Evolutionary conservation across 208 protist species (phyloP), one percentile per base, ranked within the genome.

Genomic region (Naegleria fowleri): DNA sequence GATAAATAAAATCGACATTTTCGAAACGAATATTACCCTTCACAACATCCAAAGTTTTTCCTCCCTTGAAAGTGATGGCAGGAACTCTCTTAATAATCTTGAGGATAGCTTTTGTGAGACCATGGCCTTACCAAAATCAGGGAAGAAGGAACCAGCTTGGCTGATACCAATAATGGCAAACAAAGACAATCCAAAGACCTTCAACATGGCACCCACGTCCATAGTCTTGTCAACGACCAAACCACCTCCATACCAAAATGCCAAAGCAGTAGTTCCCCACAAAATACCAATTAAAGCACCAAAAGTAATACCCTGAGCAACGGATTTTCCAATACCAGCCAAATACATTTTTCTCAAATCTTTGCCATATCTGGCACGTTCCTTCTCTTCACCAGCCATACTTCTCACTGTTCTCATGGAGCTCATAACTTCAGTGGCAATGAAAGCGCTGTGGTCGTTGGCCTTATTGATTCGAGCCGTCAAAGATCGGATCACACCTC

Each of bases 21-120:
- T 55, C 48, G 19, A 90, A 75, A 55, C 94, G 92, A 91, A 95
- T 94, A 91, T 97, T 40, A 19, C 90, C 88, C 41, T 38, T 25
- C n/a, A 36, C 40, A 9, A 76, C 13, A n/a, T n/a, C 29, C 33
- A 76, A 52, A 38, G 6, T 43, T 4, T 43, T 43, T 52, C 88
- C 88, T n/a, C 76, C 88, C 5, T n/a, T 52, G 11, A 36, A 19
- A 16, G 38, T 11, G 11, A 85, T 85, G 11, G 38, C 38, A 33
- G 84, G 84, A 16, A 36, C 9, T 87, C 84, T 87, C 9, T 36
- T 36, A n/a, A 87, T n/a, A 7, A 87, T 16, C 9, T 33, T 5
- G 5, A 87, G 39, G 15, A 87, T 9, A 43, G n/a, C 22, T 38
- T 85, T 7, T 43, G n/a, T 43, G n/a, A 43, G 11, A 13, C 38